These are phyloP conservation scores for Colletotrichum sp. DNA, from an alignment of 2,329 filamentous ascomycete genomes.

Conservation along the genomic window DNA sequence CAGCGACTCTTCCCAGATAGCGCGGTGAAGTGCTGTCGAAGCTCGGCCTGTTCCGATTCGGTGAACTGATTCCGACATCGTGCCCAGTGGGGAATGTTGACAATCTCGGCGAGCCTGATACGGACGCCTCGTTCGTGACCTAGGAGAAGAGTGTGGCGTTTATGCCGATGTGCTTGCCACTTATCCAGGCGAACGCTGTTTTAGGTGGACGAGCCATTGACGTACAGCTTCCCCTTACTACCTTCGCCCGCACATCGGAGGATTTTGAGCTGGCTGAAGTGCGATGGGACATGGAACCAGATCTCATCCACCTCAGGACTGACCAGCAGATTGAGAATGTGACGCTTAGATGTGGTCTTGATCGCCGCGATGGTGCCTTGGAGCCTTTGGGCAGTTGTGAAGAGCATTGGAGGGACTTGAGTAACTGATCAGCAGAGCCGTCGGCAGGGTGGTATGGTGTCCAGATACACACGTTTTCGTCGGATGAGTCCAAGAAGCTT, in stretches of 20 bases:
- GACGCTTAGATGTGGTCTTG: not conserved
- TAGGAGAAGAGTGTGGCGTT: not conserved
- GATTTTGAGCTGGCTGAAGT: not conserved
- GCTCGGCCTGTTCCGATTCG: not conserved
- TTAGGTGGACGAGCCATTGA: not conserved
- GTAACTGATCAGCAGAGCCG: no score
- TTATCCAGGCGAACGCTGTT: not conserved
- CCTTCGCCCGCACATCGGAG: not conserved
- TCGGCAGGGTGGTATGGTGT: not conserved
- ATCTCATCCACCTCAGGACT: not conserved
- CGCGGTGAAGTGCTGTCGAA: not conserved
- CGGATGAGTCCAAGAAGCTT: not conserved
- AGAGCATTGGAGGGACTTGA: not conserved
- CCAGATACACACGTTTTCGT: not conserved
- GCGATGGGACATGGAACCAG: not conserved
- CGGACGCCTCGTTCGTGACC: not conserved
- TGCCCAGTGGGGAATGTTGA: not conserved
- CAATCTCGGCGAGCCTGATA: not conserved
- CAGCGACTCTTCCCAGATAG: not conserved
- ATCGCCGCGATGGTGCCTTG: not conserved
- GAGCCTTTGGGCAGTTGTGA: not conserved
- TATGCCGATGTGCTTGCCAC: not conserved
- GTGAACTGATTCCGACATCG: not conserved
- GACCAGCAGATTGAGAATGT: not conserved
- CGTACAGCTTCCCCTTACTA: not conserved